Conservation (phyloP, 768 basidiomycete genomes). For the Macrolepiota fuliginosa region DNA sequence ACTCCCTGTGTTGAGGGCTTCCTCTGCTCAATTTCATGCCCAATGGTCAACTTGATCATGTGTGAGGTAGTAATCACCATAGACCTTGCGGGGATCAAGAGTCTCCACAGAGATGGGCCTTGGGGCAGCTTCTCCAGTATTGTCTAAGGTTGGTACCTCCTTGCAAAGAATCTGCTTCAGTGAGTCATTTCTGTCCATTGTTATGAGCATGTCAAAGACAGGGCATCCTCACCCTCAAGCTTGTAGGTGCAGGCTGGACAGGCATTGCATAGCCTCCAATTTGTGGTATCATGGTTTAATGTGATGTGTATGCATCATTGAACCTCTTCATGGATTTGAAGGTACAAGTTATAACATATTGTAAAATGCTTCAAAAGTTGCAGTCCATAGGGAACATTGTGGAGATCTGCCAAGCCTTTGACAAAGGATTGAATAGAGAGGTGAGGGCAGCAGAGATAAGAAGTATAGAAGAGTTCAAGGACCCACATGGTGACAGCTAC, state of each 20-base stretch:
- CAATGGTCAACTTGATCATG: no score
- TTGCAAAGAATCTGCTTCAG: constrained; percentile 18
- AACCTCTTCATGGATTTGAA: constrained; percentile 14
- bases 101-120: no score
- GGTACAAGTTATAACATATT: constrained; percentile 24
- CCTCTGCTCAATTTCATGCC: no score
- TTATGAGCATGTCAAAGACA: constrained; percentile 20
- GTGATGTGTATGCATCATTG: constrained; percentile 15
- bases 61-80: no score
- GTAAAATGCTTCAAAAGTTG: constrained; percentile 22
- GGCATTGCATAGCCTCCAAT: no score
- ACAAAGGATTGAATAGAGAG: constrained; percentile 26
- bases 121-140: no score
- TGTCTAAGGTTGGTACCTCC: not conserved
- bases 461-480: constrained; percentile 21
- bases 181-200: constrained; percentile 29
- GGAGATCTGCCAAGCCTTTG: no score
- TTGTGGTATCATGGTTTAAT: constrained; percentile 24
- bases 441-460: constrained; percentile 21
- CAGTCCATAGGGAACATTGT: constrained; percentile 24
- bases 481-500: constrained; percentile 19
- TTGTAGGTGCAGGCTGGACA: constrained; percentile 26
- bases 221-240: constrained; percentile 20
- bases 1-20: no score
- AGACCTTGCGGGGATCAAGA: no score